Evolutionary conservation across 208 protist genomes (phyloP), one percentile per base, ranked within the genome.

Genomic region (Angomonas ambiguus): DNA sequence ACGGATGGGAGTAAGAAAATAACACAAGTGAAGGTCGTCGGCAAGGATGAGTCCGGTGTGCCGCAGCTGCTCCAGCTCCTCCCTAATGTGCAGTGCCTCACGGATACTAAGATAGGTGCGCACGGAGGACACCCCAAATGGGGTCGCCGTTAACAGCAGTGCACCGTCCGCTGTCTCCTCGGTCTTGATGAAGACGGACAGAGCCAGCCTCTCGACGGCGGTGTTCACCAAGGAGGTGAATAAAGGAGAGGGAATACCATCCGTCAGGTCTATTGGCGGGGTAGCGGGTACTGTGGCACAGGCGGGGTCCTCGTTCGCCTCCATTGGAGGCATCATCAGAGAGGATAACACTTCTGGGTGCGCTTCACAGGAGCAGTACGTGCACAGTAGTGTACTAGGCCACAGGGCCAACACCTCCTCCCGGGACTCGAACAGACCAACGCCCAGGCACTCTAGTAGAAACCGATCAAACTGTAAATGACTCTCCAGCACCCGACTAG

Each of bases 21-120:
- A 97, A 71, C 86, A 92, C 1, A 96, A 66, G 63, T 97, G 93
- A 0, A 97, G 74, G 56, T 97, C 93, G 57, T 97, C 90, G 1
- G 72, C 73, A 31, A 97, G 71, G 56, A 95, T 91, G 25, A 97
- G 74, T 13, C 89, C 86, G 20, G 49, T 84, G 51, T 79, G 75
- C 27, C 75, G 78, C 61, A 93, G 69, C 66, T 86, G 58, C 48
- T 90, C 78, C 18, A 94, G 61, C 75, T 94, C 89, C 34, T 61
- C 51, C 10, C 84, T 78, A 34, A 96, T 72, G 20, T 83, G 51
- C 35, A 92, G 30, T 35, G 91, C 91, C 72, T 94, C 87, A 57
- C 91, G 85, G 11, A 92, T 71, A 51, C 71, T 79, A 63, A 94
- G 96, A 67, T 80, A 90, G 11, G 90, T 90, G n/a, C 83, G 82